These are phyloP conservation scores for Emmonsia crescens DNA, from an alignment of 2,329 filamentous ascomycete species.

Conservation along the genomic window DNA sequence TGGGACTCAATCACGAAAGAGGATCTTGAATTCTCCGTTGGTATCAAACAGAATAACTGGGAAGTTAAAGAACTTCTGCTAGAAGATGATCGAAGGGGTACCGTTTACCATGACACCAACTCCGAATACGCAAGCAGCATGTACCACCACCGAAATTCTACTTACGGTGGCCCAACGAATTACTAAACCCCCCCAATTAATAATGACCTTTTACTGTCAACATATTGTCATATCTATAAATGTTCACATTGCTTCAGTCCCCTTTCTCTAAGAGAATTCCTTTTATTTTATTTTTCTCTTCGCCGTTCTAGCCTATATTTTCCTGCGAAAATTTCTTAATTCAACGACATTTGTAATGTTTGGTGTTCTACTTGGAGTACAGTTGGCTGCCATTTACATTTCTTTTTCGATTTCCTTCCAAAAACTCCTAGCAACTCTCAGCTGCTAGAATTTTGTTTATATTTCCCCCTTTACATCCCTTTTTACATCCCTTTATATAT, in stretches of 20 bases:
- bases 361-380: not conserved
- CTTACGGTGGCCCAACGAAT: conserved; percentile 25
- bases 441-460: not conserved
- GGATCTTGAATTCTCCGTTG: conserved; percentile 95
- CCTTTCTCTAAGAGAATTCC: not conserved
- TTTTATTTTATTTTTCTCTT: not conserved
- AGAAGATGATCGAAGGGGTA: conserved; percentile 66
- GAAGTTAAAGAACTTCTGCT: conserved; percentile 86
- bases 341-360: not conserved
- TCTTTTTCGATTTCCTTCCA: not conserved
- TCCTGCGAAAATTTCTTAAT: not conserved
- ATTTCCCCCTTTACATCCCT: not conserved
- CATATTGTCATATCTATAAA: not conserved
- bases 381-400: not conserved
- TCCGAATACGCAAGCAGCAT: conserved; percentile 37
- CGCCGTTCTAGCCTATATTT: not conserved
- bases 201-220: not conserved
- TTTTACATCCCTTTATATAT: not conserved
- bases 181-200: conserved; percentile 18
- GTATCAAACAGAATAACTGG: conserved; percentile 93
- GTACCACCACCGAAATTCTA: conserved; percentile 29
- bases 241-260: not conserved
- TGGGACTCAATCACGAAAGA: conserved; percentile 99
- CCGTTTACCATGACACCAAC: conserved; percentile 54
- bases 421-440: not conserved